Evolutionary conservation across 2,329 filamentous ascomycete genomes (phyloP).

Genomic region (Coniochaeta sp.): DNA sequence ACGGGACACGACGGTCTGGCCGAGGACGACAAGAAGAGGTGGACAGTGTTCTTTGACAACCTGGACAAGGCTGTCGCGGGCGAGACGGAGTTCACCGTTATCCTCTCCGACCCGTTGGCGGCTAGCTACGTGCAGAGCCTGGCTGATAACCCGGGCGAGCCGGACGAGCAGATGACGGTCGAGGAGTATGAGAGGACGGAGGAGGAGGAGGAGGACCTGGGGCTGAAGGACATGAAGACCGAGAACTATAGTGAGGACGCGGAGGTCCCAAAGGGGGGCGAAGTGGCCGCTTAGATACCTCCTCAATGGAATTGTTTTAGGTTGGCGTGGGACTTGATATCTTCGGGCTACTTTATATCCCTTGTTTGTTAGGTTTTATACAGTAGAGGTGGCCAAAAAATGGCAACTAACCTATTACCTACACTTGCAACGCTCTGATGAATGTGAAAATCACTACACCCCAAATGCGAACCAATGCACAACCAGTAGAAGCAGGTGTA

Average conservation of each 20-base stretch:
- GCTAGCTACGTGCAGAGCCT: constrained; percentile 92
- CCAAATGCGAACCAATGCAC: too few species aligned
- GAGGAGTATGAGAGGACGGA: constrained; percentile 82
- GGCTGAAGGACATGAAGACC: constrained; percentile 84
- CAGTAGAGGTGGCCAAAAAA: too few species aligned
- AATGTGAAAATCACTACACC: too few species aligned
- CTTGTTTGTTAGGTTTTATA: too few species aligned
- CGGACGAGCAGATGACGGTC: constrained; percentile 71
- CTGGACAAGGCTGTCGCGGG: constrained; percentile 75
- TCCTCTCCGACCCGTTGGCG: constrained; percentile 81
- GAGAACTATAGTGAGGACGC: constrained; percentile 70
- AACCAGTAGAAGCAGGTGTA: too few species aligned
- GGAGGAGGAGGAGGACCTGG: constrained; percentile 90
- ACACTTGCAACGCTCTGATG: too few species aligned
- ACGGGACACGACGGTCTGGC: constrained; percentile 74
- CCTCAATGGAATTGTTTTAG: background rate
- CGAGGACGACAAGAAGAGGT: constrained; percentile 57
- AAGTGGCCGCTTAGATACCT: background rate
- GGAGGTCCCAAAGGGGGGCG: constrained; percentile 3
- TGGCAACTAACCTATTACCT: too few species aligned
- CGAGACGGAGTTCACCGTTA: constrained; percentile 70
- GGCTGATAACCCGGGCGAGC: constrained; percentile 59
- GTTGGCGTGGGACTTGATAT: background rate
- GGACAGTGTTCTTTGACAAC: constrained; percentile 73
- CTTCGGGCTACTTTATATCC: background rate